Evolutionary conservation across 2,329 filamentous ascomycete species (phyloP), one percentile per base, ranked within the genome.

Genomic region (Colletotrichum liriopes): DNA sequence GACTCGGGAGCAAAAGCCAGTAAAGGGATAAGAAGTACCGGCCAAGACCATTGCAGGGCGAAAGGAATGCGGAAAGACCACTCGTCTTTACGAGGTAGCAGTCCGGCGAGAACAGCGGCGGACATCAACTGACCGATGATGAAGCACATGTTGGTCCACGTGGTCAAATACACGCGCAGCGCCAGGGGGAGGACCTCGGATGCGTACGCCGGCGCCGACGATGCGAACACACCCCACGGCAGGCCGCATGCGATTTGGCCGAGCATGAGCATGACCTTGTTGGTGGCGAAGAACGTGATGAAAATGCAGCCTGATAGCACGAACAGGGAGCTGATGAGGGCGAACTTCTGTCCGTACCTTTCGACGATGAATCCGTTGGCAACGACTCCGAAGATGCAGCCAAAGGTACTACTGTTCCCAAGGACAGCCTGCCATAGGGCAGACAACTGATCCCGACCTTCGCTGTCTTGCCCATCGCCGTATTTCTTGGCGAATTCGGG

Each of bases 21-120:
- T 1, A 79, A 76, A 0, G 83, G 75, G 5, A 87, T 72, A 1
- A 88, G 77, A 1, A 84, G 77, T 0, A 83, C 78, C 0, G 86
- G 85, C 82, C 84, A 88, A 4, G 82, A 75, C 86, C 86, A 88
- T 71, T 88, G 86, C 0, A 87, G 65, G 0, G 81, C 85, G 66
- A 85, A 88, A 0, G 86, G 86, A 12, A 84, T 85, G 8, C 83
- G 79, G 74, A 85, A 88, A 0, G 83, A 82, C 83, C 84, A 87
- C 60, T 85, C 66, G 32, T 80, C 79, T 1, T 75, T 74, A 7
- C 78, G 77, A 20, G 76, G 64, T 1, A 83, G 65, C n/a, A 86
- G 78, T 29, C 75, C 80, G 45, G 80, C 78, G 11, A 84, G 78
- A 6, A 86, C 82, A 0, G 81, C 82, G 1, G 81, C 79, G 0